These are phyloP conservation scores for Euphrasia confusa DNA, from an alignment of 257 asterid species.

Conservation along the genomic window DNA sequence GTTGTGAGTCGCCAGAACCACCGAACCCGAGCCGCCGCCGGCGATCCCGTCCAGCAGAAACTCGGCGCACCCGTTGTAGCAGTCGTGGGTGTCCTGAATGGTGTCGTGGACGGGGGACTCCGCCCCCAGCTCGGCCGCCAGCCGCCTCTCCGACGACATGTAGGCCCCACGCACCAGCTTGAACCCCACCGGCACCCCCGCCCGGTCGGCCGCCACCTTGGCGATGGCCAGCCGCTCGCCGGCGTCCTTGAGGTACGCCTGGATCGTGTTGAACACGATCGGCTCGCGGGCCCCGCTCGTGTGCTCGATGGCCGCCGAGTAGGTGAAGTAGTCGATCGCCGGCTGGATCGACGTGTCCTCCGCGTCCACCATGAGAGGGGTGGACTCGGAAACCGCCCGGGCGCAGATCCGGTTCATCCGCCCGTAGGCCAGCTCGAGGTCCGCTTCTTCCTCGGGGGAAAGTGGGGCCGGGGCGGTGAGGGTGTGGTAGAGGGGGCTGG, in stretches of 20 bases:
- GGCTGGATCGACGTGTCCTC: constrained; percentile 79
- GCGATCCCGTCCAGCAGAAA: constrained; percentile 57
- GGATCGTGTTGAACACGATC: constrained; percentile 63
- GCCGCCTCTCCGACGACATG: constrained; percentile 45
- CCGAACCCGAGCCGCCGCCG: constrained; percentile 59
- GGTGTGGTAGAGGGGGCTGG: constrained; percentile 80
- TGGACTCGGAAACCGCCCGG: constrained; percentile 32
- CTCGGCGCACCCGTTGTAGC: constrained; percentile 51
- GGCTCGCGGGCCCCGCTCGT: constrained; percentile 35
- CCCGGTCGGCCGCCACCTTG: constrained; percentile 49
- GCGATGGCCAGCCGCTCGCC: constrained; percentile 47
- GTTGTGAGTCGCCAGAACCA: constrained; percentile 88
- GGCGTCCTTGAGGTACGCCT: constrained; percentile 70
- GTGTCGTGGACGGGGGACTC: constrained; percentile 57
- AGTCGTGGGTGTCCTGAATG: constrained; percentile 50
- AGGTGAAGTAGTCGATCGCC: constrained; percentile 70
- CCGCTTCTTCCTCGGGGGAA: constrained; percentile 48
- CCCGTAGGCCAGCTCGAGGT: constrained; percentile 41
- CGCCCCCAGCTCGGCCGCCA: constrained; percentile 38
- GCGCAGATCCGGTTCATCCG: constrained; percentile 46
- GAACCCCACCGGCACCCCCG: constrained; percentile 60
- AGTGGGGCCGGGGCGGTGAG: constrained; percentile 39
- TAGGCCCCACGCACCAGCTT: constrained; percentile 88
- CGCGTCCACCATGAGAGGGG: constrained; percentile 74
- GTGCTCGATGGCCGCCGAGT: constrained; percentile 48